These are phyloP conservation scores for Colletotrichum gloeosporioides DNA, from an alignment of 2,329 filamentous ascomycete genomes.

Conservation along the genomic window DNA sequence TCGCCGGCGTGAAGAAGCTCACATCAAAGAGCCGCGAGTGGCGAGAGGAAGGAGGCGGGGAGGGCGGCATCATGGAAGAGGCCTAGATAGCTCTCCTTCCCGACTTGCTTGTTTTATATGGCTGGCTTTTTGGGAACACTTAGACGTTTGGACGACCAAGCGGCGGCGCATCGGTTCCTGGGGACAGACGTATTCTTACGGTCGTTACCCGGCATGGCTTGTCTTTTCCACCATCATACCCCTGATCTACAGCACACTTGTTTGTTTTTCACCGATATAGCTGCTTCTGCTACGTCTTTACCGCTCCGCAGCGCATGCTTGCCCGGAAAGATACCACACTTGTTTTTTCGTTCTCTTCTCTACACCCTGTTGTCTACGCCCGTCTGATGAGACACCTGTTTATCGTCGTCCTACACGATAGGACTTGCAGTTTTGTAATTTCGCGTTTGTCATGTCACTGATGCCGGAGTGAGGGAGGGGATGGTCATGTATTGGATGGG, in stretches of 20 bases:
- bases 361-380: neutral
- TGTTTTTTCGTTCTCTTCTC: conserved; percentile 13
- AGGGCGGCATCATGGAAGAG: conserved; percentile 67
- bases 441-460: conserved; percentile 12
- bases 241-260: conserved; percentile 12
- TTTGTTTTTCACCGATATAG: conserved; percentile 12
- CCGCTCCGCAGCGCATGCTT: conserved; percentile 20
- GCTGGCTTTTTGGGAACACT: neutral
- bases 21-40: conserved; percentile 88
- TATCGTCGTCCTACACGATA: neutral
- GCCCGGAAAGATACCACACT: conserved; percentile 22
- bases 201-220: conserved; percentile 12
- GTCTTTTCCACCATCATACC: conserved; percentile 17
- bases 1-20: conserved; percentile 80
- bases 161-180: conserved; percentile 16
- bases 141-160: neutral
- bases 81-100: conserved; percentile 41
- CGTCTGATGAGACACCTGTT: neutral
- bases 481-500: conserved; percentile 4
- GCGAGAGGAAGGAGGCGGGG: conserved; percentile 85
- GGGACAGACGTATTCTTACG: conserved; percentile 4
- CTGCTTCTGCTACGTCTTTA: conserved; percentile 13
- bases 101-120: conserved; percentile 14
- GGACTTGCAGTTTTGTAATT: conserved; percentile 6
- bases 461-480: conserved; percentile 9